These are phyloP conservation scores for Simplicillium sp. DNA, from an alignment of 2,329 filamentous ascomycete species.

Conservation along the genomic window DNA sequence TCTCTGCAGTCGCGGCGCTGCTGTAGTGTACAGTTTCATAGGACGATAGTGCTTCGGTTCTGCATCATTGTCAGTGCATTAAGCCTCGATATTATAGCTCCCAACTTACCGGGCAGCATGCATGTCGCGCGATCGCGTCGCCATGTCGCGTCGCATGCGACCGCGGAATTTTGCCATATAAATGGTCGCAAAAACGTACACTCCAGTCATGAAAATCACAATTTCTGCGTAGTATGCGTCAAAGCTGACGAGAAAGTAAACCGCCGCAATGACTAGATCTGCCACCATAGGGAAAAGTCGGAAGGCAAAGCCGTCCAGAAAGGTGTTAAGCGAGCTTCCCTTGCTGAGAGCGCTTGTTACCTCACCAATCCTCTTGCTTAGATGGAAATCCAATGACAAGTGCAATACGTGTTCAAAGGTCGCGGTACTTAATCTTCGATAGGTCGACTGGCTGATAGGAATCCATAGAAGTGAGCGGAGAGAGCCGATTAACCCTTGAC, in stretches of 20 bases:
- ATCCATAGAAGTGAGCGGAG: constrained; percentile 36
- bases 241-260: constrained; percentile 33
- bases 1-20: constrained; percentile 50
- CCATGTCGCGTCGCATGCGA: constrained; percentile 33
- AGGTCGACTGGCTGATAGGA: constrained; percentile 33
- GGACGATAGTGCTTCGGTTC: constrained; percentile 35
- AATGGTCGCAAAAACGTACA: constrained; percentile 39
- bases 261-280: constrained; percentile 38
- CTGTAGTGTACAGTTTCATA: constrained; percentile 55
- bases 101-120: constrained; percentile 28
- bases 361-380: constrained; percentile 41
- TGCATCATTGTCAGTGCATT: too few relatives aligned
- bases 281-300: constrained; percentile 40
- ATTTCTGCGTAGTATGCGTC: constrained; percentile 39
- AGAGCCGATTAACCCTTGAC: constrained; percentile 32
- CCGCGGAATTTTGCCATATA: constrained; percentile 38
- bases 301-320: constrained; percentile 38
- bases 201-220: constrained; percentile 37
- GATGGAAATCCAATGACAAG: constrained; percentile 39
- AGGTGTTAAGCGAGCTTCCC: constrained; percentile 37
- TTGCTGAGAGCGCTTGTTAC: constrained; percentile 39
- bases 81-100: too few relatives aligned
- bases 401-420: constrained; percentile 37
- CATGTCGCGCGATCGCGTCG: constrained; percentile 33
- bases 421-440: constrained; percentile 29